A percentile compares a stretch with the other conserved stretches of the same genome.
Conservation (phyloP, 371 early-diverging fungal species). For the Chytridium lagenaria region DNA sequence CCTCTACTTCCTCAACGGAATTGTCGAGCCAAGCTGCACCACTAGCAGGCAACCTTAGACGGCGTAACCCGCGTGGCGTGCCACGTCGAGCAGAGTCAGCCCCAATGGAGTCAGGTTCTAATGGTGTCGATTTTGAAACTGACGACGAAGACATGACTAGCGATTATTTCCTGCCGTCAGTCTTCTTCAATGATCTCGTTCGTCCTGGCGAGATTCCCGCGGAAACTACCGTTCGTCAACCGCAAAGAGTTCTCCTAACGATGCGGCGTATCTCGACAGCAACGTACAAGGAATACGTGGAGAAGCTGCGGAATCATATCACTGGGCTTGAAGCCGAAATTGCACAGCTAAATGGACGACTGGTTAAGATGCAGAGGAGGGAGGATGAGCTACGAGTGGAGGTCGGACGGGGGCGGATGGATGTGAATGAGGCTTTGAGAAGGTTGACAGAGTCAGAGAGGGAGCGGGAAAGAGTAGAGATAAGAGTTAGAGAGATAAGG, state of each 20-base stretch:
- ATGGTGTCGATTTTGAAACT: background rate
- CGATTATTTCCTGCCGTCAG: slow-evolving; percentile 22
- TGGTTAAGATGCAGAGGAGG: background rate
- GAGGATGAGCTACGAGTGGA: background rate
- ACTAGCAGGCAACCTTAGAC: background rate
- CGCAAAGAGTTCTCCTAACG: slow-evolving; percentile 8
- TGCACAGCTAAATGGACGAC: background rate
- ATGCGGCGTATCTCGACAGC: slow-evolving; percentile 8
- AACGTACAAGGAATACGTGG: slow-evolving; percentile 10
- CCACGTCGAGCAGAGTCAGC: background rate
- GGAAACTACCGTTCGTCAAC: slow-evolving; percentile 1
- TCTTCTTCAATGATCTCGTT: slow-evolving; percentile 21
- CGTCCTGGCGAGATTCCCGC: slow-evolving; percentile 6
- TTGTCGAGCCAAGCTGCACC: background rate
- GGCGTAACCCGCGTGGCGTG: background rate
- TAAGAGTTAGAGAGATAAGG: background rate
- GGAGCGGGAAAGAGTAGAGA: background rate
- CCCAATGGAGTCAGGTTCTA: background rate
- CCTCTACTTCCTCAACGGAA: background rate
- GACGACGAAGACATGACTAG: background rate
- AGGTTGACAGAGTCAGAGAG: slow-evolving; percentile 13
- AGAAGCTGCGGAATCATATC: slow-evolving; percentile 2
- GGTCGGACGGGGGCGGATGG: background rate
- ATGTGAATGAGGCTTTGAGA: background rate
- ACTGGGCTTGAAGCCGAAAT: background rate